Evolutionary conservation across 1,284 basidiomycete species (phyloP), one percentile per base, ranked within the genome.

Genomic region (Leccinum proliferum): DNA sequence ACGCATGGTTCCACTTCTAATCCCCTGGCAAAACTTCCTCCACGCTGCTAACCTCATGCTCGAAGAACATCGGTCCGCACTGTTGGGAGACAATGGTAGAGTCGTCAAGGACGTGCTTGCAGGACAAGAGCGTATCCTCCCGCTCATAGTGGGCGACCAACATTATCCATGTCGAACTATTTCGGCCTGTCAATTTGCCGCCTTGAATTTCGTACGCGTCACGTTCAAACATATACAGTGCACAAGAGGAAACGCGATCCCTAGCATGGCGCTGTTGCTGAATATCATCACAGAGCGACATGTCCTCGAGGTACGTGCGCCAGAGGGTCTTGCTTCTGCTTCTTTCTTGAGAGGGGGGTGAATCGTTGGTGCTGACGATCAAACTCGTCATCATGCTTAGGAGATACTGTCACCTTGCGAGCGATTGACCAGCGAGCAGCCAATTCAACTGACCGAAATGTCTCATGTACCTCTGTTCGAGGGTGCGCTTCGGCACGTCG

Each of bases 211-310:
- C 48, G 68, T 62, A 56, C 70, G 70, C 3, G 55, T 68, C 15
- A 72, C 79, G 15, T 78, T 85, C 53, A 73, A 69, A 32, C 73
- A 74, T 56, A 75, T 77, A 61, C 67, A 72, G 32, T 70, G 70
- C 37, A 77, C 75, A 6, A 61, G 60, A 35, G 58, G 73, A 18
- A 60, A 56, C 11, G 74, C 70, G 37, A 68, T 35, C 15, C 7
- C 53, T 1, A 60, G 56, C 8, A 61, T 70, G 75, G 80, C 79
- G 75, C 65, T 59, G 14, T 69, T 65, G 63, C 56, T 66, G 57
- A 18, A 14, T 29, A 35, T 25, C 11, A 34, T 72, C 39, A 66
- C 37, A 18, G 62, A 69, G 6, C 58, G 57, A 35, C 62, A 39
- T 12, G 52, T 61, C 18, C 57, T 69, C 56, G 67, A 69, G 68